phyloP scores from a whole-genome alignment of 2,329 filamentous ascomycete species.

The Aspergillus terreus region DNA sequence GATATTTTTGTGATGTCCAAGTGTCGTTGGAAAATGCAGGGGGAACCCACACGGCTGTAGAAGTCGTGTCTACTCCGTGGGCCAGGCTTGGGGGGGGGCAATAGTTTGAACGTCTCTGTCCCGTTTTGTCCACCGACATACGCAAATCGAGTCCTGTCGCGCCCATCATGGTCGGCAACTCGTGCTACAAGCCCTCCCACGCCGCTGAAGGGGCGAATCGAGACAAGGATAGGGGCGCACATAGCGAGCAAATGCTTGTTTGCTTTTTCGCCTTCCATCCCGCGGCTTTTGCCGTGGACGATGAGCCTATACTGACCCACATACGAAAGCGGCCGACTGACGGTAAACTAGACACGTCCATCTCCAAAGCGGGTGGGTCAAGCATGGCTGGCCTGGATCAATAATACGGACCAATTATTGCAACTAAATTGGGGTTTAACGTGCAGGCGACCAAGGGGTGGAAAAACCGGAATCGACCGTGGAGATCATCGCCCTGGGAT shows the following conservation, averaged over 20 bases:
- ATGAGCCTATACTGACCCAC: neutral
- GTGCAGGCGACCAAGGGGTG: neutral
- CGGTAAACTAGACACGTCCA: neutral
- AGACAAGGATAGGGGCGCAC: conserved; percentile 3
- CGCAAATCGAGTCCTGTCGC: conserved; percentile 11
- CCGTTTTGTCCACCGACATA: conserved; percentile 16
- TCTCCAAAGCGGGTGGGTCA: neutral
- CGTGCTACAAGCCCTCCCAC: conserved; percentile 7
- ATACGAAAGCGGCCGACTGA: neutral
- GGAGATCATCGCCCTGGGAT: neutral
- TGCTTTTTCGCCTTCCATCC: neutral
- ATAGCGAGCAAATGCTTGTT: conserved; percentile 1
- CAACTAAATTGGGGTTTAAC: neutral
- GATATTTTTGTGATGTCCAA: neutral
- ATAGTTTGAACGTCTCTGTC: conserved; percentile 1
- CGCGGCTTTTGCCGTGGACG: neutral
- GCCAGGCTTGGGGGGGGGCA: neutral
- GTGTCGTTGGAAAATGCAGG: neutral
- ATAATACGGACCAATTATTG: neutral
- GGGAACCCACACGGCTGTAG: too few species aligned
- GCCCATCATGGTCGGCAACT: conserved; percentile 5
- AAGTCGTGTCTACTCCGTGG: neutral
- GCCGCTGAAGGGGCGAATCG: conserved; percentile 4
- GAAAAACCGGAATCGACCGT: neutral
- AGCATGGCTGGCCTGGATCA: neutral